Percentiles rank a stretch among this genome's conserved stretches.
phyloP scores from a whole-genome alignment of 2,329 filamentous ascomycete genomes.

The Botryotinia globosa region DNA sequence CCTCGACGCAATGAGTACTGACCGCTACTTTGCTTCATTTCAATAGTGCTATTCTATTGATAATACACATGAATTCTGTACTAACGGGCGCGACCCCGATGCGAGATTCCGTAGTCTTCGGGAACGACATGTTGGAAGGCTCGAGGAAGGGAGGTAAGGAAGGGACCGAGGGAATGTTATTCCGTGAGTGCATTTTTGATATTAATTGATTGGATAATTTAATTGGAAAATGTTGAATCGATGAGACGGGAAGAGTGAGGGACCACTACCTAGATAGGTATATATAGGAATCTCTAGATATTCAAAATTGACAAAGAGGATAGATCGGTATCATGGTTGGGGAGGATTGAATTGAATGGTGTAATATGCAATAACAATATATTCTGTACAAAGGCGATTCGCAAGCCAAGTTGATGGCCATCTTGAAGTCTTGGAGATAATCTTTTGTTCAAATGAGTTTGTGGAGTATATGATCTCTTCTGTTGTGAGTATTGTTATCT shows the following conservation, averaged over 20 bases:
- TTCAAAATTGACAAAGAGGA: neutral
- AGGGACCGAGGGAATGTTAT: neutral
- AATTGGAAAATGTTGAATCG: too few species aligned
- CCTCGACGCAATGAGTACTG: neutral
- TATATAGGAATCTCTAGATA: neutral
- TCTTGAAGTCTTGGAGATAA: neutral
- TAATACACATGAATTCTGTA: neutral
- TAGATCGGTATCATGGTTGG: neutral
- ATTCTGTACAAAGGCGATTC: neutral
- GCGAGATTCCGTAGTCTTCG: neutral
- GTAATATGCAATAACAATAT: neutral
- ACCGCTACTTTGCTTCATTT: neutral
- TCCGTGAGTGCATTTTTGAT: neutral
- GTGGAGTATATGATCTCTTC: neutral
- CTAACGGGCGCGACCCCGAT: neutral
- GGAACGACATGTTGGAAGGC: neutral
- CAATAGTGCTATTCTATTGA: neutral
- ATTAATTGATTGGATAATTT: neutral
- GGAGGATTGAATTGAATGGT: neutral
- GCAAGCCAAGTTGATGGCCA: neutral
- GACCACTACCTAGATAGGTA: neutral
- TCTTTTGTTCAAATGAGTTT: neutral
- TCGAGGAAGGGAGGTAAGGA: neutral
- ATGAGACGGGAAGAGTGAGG: neutral
- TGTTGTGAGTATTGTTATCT: neutral